Evolutionary conservation across 2,329 filamentous ascomycete genomes (phyloP), one percentile per base, ranked within the genome.

Genomic region (Fusarium temperatum): DNA sequence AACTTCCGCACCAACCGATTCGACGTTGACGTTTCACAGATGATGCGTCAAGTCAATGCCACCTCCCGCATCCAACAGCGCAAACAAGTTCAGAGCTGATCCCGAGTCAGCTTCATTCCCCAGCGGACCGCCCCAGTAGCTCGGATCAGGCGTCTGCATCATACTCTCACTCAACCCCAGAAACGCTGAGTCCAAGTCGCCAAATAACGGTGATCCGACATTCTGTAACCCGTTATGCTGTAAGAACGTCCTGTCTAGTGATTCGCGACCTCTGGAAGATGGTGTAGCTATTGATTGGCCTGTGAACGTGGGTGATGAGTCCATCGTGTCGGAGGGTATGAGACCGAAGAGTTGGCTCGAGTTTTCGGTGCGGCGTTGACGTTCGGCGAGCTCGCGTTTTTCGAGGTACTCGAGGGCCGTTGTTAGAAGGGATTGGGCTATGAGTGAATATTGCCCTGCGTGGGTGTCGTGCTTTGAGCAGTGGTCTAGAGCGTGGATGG

Each of bases 281-380:
- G 65, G 70, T 6, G 77, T 77, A 13, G 70, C 17, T 6, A 58
- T 57, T 6, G 70, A 54, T 11, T 72, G 55, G 11, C 61, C 68
- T 11, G 72, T 41, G 3, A 68, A 50, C 2, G 61, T 32, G 0
- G 78, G 75, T 0, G 77, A 71, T n/a, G 74, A 67, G 8, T 53
- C 47, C 18, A 62, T 51, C 12, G 41, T 67, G 13, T 68, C 76
- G 20, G 61, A 80, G 0, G 85, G 85, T 11, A 88, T 81, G 1
- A 89, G 78, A 0, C 87, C 87, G 47, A 89, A 89, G 0, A 89
- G 74, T 68, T 86, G 86, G 17, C 85, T 86, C 0, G 87, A 88
- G 74, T 81, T 87, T 65, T 88, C 86, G 0, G 86, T 87, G 15
- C 86, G 83, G 3, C 83, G 82, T 30, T 83, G 79, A 0, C 86